Conservation (phyloP, 2,329 filamentous ascomycete species). For the Aureobasidium pullulans region DNA sequence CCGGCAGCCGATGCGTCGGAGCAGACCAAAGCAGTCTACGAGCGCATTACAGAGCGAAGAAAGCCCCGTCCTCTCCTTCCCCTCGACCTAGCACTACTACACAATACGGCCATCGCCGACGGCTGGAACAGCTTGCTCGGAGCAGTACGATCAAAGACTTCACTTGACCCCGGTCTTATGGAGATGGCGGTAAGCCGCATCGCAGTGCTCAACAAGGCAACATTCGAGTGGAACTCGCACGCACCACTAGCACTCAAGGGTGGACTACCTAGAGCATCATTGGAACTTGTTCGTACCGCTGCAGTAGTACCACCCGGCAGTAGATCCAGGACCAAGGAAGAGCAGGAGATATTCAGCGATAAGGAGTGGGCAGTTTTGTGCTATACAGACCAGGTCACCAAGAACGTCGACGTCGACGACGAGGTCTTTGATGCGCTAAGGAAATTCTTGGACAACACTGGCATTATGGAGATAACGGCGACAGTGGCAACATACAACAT, state of each 20-base stretch:
- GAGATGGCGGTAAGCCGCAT: conserved; percentile 31
- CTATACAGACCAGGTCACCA: conserved; percentile 29
- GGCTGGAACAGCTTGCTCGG: conserved; percentile 68
- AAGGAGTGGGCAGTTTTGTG: conserved; percentile 27
- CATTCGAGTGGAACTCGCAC: conserved; percentile 32
- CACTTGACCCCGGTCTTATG: conserved; percentile 24
- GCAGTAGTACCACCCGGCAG: conserved; percentile 16
- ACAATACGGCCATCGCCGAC: conserved; percentile 66
- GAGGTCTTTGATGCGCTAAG: conserved; percentile 26
- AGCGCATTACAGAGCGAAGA: conserved; percentile 58
- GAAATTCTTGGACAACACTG: conserved; percentile 21
- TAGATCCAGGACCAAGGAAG: conserved; percentile 8
- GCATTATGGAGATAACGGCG: conserved; percentile 31
- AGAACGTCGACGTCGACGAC: conserved; percentile 24
- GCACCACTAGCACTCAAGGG: conserved; percentile 26
- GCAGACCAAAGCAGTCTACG: conserved; percentile 44
- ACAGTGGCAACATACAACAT: conserved; percentile 32
- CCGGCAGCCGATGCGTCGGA: conserved; percentile 45
- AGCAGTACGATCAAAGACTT: conserved; percentile 30
- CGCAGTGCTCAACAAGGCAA: conserved; percentile 28
- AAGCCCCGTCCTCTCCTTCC: conserved; percentile 62
- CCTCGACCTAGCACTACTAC: conserved; percentile 69
- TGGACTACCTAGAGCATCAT: conserved; percentile 20
- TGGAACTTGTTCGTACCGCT: conserved; percentile 22
- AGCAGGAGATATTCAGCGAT: conserved; percentile 18